Base-by-base conservation (phyloP, 441 rosid genomes). In the Metrosideros polymorpha region DNA sequence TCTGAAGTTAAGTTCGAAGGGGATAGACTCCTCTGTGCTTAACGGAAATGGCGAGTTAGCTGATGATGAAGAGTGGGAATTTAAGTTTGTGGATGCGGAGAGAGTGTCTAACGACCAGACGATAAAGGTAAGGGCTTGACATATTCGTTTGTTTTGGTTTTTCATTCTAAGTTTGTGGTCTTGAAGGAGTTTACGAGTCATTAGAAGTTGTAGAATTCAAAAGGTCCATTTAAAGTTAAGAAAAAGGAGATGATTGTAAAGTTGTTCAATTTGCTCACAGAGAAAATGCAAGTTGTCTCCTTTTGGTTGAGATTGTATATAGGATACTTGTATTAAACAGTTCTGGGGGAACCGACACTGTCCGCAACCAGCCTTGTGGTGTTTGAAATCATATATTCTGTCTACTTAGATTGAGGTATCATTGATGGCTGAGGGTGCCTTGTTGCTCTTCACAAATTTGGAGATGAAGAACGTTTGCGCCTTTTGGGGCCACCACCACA, bases 1-100 rank as follows among this genome's bases (percentile, higher is more conserved):
- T 85, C 12, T 77, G 89, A 89, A 87, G 55, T 22, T 7, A 89
- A 45, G 77, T 82, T 85, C 83, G 22, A 87, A 85, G 42, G 88
- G 85, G 22, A 39, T 86, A 55, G 51, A 51, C 71, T 35, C 17
- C 32, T 1, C 42, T 12, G 22, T 27, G 14, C 45, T 54, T 86
- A 42, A 86, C 24, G 85, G 85, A 42, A 84, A 87, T 7, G 86
- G 47, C 12, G 84, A 76, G 79, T 43, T 53, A 9, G 84, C 12
- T 56, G 86, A 79, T 56, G 86, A 86, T 15, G 59, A 66, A 50
- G 88, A 86, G 24, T 86, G 85, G 88, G 85, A 83, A 51, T 86
- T 86, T 39, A 61, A 43, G 85, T 84, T 49, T 86, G 88, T 77
- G 53, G 82, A 83, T 86, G 88, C 61, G 22, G 82, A 86, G 29